Conservation (phyloP, 768 basidiomycete genomes). For the Gelatoporia subvermispora region DNA sequence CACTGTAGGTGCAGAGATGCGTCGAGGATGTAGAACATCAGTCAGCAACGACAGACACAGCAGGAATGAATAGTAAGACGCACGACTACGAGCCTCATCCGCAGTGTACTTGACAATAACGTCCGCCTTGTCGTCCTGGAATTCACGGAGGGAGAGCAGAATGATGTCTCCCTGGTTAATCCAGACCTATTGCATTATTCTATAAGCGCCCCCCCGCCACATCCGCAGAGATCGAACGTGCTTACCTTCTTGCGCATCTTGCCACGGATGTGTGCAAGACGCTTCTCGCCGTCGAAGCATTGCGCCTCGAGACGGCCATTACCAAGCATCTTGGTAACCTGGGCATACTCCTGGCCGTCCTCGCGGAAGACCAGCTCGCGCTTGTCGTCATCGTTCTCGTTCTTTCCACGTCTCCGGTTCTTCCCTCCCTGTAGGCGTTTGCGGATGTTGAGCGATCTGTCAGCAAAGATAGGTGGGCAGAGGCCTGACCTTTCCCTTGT, state of each 20-base stretch:
- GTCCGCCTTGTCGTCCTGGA: slow-evolving; percentile 99
- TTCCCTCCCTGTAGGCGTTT: slow-evolving; percentile 77
- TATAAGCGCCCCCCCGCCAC: neutral
- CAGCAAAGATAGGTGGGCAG: neutral
- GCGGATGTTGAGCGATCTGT: neutral
- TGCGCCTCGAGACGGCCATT: slow-evolving; percentile 95
- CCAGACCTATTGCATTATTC: slow-evolving; percentile 68
- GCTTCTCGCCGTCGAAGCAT: slow-evolving; percentile 98
- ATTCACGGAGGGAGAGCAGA: slow-evolving; percentile 90
- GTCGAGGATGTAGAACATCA: neutral
- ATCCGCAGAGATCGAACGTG: neutral
- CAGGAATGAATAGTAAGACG: slow-evolving; percentile 22
- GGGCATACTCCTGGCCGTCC: slow-evolving; percentile 98
- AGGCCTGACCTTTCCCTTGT: slow-evolving; percentile 66
- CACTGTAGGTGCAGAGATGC: slow-evolving; percentile 38
- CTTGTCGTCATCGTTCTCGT: slow-evolving; percentile 98
- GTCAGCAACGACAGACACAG: neutral
- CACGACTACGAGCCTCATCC: slow-evolving; percentile 84
- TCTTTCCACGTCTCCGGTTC: slow-evolving; percentile 99
- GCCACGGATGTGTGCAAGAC: slow-evolving; percentile 95
- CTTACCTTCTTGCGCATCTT: slow-evolving; percentile 99
- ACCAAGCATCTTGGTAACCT: slow-evolving; percentile 97
- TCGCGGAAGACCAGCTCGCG: slow-evolving; percentile 98
- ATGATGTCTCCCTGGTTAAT: slow-evolving; percentile 99
- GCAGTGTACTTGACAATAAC: slow-evolving; percentile 99